These are phyloP conservation scores for Triglochin maritima DNA, from an alignment of 106 monocot species.

Conservation along the genomic window DNA sequence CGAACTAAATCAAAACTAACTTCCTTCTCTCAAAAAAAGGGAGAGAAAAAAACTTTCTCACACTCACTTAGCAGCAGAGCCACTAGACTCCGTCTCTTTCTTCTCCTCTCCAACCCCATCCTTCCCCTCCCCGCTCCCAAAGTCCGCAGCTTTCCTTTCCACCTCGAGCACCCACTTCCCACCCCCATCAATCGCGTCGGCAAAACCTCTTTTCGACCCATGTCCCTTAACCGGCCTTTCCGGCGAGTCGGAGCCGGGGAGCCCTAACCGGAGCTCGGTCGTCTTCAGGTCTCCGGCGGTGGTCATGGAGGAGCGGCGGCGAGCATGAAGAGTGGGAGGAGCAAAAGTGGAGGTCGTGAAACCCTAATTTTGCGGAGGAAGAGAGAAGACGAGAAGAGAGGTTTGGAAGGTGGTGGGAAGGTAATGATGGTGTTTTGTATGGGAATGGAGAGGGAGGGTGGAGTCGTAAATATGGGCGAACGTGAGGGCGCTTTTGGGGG, in stretches of 20 bases:
- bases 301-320: no score
- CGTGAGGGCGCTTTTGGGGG: no score
- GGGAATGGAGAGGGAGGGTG: no score
- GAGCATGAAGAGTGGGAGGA: no score
- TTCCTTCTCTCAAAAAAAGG: no score
- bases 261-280: slow-evolving; percentile 59
- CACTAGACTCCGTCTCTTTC: not conserved
- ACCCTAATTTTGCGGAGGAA: no score
- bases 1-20: not conserved
- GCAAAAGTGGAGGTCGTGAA: no score
- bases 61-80: slow-evolving; percentile 7
- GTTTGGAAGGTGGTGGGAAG: no score
- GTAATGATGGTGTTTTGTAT: no score
- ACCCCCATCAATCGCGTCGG: slow-evolving; percentile 1
- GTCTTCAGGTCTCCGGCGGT: slow-evolving; percentile 13
- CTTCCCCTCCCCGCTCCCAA: slow-evolving; percentile 13
- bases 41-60: not conserved
- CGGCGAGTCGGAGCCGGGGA: slow-evolving; percentile 50
- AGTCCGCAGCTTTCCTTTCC: slow-evolving; percentile 10
- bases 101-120: slow-evolving; percentile 5
- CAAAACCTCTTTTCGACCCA: slow-evolving; percentile 41
- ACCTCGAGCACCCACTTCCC: slow-evolving; percentile 10
- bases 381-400: no score
- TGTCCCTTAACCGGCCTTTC: slow-evolving; percentile 22
- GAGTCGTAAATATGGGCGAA: no score